Evolutionary conservation across 2,329 filamentous ascomycete genomes (phyloP), one percentile per base, ranked within the genome.

Genomic region (Cercospora sesami): DNA sequence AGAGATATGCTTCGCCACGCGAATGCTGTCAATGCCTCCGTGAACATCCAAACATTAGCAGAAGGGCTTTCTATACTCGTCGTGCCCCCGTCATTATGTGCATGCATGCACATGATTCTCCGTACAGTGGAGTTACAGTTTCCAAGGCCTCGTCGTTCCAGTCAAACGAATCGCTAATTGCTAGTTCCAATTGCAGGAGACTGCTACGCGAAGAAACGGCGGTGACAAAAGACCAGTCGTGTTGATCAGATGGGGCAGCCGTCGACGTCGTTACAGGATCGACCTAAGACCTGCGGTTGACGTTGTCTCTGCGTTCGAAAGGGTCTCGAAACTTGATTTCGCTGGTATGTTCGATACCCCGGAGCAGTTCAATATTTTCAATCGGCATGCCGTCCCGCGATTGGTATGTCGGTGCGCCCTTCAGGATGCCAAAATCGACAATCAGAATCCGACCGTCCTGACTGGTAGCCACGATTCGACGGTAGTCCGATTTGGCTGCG

Each of bases 401-500:
- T n/a, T 68, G 61, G 31, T 71, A 73, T 16, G 69, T 71, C 9
- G 73, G 73, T 12, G 73, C 73, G 31, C 72, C 71, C 58, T 74
- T 73, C 62, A 71, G 66, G 18, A 77, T 72, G 18, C 88, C 95
- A 82, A 98, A 99, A 81, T 99, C 95, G 85, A 98, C 90, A 68
- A 99, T 91, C 67, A 98, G 82, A 62, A 96, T 93, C 77, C 96
- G 90, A 36, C 94, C 91, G 76, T 97, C 94, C 80, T 99, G 95
- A 60, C 94, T 95, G 0, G 94, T 96, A 74, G 93, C 95, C 70
- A 99, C 92, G 71, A 99, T 95, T 69, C 95, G 89, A 68, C 94
- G 86, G 80, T 98, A 98, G 78, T 99, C 94, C 71, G 92, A 94
- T 85, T 97, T 97, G 62, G 95, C 95, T 71, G 92, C 94, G 68